Evolutionary conservation across 2,329 filamentous ascomycete species (phyloP), one percentile per base, ranked within the genome.

Genomic region (Calonectria pteridis): DNA sequence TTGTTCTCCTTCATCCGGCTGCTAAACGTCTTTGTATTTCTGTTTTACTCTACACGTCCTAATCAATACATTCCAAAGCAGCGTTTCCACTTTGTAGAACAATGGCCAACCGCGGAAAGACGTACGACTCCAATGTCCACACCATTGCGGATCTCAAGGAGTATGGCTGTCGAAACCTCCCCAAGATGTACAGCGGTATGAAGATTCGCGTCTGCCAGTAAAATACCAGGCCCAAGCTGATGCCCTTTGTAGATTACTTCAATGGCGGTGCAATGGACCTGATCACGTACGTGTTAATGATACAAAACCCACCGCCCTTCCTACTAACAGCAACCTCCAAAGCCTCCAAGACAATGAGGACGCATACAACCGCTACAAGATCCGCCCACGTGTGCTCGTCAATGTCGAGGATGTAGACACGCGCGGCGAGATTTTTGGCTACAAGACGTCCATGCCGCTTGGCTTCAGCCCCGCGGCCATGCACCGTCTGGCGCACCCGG

Each of bases 231-330:
- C 37, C 37, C 51, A 37, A 73, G 31, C 72, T 74, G 29, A 76
- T 29, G 43, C 26, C 26, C n/a, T 10, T 37, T 50, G 64, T 31
- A 78, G 89, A 90, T 65, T 91, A 90, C 81, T 91, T 88, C 80
- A 91, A 91, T 78, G 89, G 88, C 73, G 89, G 89, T 7, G 88
- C 89, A 6, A 90, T 90, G 83, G 88, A 90, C 74, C 82, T 79
- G 23, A 69, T 79, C 11, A 79, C 76, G 78, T 78, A 72, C 16
- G 73, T 73, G 69, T 64, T 23, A 28, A 6, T n/a, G 16, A 26
- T n/a, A 14, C 43, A 11, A 9, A 18, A 14, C 40, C 20, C 35
- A 16, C 35, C 26, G 11, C 26, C 20, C 28, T 18, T 11, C 2
- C 11, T 37, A n/a, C 67, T 70, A 18, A 69, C 50, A 23, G 35